phyloP scores from a whole-genome alignment of 805 yeast genomes.

The Candida takata region DNA sequence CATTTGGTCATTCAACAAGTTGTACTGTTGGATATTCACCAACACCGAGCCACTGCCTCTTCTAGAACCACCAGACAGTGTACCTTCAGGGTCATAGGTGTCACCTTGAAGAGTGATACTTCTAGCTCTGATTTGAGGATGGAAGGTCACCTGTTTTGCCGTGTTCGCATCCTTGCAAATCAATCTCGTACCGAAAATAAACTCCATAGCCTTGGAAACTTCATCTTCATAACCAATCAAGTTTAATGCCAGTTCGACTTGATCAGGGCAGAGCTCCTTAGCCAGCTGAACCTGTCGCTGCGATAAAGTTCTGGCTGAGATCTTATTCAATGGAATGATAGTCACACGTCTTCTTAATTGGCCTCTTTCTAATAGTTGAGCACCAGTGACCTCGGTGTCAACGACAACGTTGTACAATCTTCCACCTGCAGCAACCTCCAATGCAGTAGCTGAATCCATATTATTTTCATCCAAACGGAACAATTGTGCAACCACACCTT shows the following conservation, averaged over 20 bases:
- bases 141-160: slow-evolving; percentile 83
- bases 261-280: slow-evolving; percentile 68
- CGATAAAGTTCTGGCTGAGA: slow-evolving; percentile 52
- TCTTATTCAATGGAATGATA: slow-evolving; percentile 85
- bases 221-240: slow-evolving; percentile 68
- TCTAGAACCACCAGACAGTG: slow-evolving; percentile 91
- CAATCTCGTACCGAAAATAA: slow-evolving; percentile 84
- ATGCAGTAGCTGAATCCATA: slow-evolving; percentile 62
- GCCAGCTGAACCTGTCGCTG: slow-evolving; percentile 54
- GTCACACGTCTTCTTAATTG: slow-evolving; percentile 77
- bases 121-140: slow-evolving; percentile 70
- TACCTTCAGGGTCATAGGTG: slow-evolving; percentile 92
- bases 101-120: slow-evolving; percentile 92
- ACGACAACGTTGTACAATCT: slow-evolving; percentile 85
- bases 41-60: slow-evolving; percentile 51
- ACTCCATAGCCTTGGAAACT: slow-evolving; percentile 77
- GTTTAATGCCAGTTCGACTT: slow-evolving; percentile 85
- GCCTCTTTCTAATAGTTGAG: slow-evolving; percentile 73
- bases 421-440: slow-evolving; percentile 94
- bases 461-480: slow-evolving; percentile 56
- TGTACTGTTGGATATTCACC: slow-evolving; percentile 58
- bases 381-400: slow-evolving; percentile 79
- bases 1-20: slow-evolving; percentile 35
- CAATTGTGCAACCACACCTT: slow-evolving; percentile 86
- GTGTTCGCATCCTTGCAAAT: slow-evolving; percentile 83